Base-by-base conservation (phyloP, 495 filamentous ascomycete genomes). In the Parathielavia appendiculata region DNA sequence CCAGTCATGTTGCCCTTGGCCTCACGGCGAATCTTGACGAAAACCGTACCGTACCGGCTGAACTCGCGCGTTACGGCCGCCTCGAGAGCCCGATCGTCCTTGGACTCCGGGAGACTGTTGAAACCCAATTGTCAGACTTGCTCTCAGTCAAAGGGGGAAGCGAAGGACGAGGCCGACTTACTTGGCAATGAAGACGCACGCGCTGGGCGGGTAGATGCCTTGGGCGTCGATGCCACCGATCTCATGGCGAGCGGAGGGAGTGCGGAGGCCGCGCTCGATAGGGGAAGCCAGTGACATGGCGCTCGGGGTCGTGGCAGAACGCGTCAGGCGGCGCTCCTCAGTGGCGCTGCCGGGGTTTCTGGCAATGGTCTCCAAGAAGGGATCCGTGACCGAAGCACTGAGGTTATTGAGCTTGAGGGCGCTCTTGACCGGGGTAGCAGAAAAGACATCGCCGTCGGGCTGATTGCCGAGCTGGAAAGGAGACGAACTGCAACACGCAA, bases 111-210 rank as follows among this genome's bases (percentile, higher is more conserved):
- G 0, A 76, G 59, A 46, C 77, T 78, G 63, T n/a, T 50, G 36
- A 39, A 40, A 14, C 17, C 38, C 26, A 14, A 40, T 44, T 30
- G 61, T 63, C 19, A 61, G 57, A 20, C 38, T n/a, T 44, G 19
- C 17, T 9, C 26, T 20, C 22, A 43, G n/a, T 12, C 4, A 13
- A 40, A 34, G n/a, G 20, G 1, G 40, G 19, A 43, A 45, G 17
- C 0, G 13, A 17, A 43, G 16, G n/a, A 48, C 4, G 32, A 50
- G 22, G 22, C 22, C 26, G 19, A 77, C 79, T 72, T 74, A 85
- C 83, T 87, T 87, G 11, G 84, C 84, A 45, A 86, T 81, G 58
- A 87, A 86, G 16, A 86, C 74, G 60, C 84, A 85, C 57, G 79
- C 76, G 34, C 71, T 74, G 4, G 81, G 71, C 8, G 78, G 77